Evolutionary conservation across 495 filamentous ascomycete genomes (phyloP).

Genomic region (Lophium mytilinum): DNA sequence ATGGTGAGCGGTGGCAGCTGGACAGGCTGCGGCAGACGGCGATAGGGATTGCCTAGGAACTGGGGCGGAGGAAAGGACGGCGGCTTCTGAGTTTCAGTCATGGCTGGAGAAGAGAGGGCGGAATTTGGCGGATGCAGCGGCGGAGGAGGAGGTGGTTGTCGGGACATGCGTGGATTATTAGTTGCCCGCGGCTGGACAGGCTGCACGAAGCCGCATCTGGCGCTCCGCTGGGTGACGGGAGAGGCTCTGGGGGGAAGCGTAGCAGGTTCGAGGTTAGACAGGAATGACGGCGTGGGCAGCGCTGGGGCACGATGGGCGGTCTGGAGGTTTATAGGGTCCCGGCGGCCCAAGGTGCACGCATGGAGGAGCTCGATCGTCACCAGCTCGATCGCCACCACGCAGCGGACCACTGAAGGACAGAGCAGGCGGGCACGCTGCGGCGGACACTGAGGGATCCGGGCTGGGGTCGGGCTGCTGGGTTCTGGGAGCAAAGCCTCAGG

Average conservation of each 20-base stretch:
- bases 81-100: slow-evolving; percentile 32
- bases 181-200: slow-evolving; percentile 22
- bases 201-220: slow-evolving; percentile 29
- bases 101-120: slow-evolving; percentile 13
- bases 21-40: slow-evolving; percentile 23
- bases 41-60: slow-evolving; percentile 21
- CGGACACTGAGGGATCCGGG: too few relatives aligned
- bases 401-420: background rate
- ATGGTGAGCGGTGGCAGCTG: slow-evolving; percentile 27
- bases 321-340: slow-evolving; percentile 17
- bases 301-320: slow-evolving; percentile 23
- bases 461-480: too few relatives aligned
- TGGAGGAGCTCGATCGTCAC: slow-evolving; percentile 24
- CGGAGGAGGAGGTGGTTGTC: slow-evolving; percentile 31
- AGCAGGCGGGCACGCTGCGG: too few relatives aligned
- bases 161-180: slow-evolving; percentile 33
- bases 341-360: background rate
- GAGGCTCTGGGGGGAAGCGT: slow-evolving; percentile 9
- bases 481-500: background rate
- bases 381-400: slow-evolving; percentile 13
- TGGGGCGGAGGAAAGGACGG: slow-evolving; percentile 25
- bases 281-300: slow-evolving; percentile 14
- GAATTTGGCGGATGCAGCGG: slow-evolving; percentile 27
- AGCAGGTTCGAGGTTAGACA: slow-evolving; percentile 23
- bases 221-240: slow-evolving; percentile 12